Evolutionary conservation across 2,329 filamentous ascomycete species (phyloP), one percentile per base, ranked within the genome.

Genomic region (Zalaria obscura): DNA sequence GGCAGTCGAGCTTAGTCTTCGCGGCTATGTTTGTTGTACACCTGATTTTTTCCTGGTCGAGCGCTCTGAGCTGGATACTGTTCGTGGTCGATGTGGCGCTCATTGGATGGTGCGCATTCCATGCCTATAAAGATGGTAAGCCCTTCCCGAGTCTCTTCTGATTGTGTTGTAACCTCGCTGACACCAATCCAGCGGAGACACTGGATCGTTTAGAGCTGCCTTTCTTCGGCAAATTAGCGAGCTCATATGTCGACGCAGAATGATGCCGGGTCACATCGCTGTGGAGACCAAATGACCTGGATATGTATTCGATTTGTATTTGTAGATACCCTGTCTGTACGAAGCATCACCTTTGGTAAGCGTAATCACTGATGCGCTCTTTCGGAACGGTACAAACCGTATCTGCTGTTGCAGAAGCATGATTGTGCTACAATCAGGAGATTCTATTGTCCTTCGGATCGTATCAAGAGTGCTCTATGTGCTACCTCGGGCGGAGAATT

Each of bases 171-270:
- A 7, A 9, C 35, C 2, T 36, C 25, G 11, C 35, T 18, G 7
- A 36, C 35, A 9, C 5, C 38, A n/a, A 18, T 32, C 33, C 49
- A 79, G 75, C 78, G 40, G 75, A 79, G 47, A 77, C 71, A 1
- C 64, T 80, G 34, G 59, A 68, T 50, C 66, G 89, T 57, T 93
- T 80, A 47, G 88, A 96, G 61, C 72, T 95, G 2, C 89, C 89
- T 0, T 77, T 93, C 55, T 81, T 96, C 54, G 91, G 91, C 4
- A 71, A 71, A 35, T 66, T 95, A 51, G 91, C 91, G 35, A 93
- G 81, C 62, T 82, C 82, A 26, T 89, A 95, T 56, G 72, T 96
- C 43, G 89, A 95, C 55, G 84, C 94, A 56, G 91, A 95, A 60
- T 81, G 55, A 49, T n/a, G 29, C 29, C n/a, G 28, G 34, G 28